Evolutionary conservation across 768 basidiomycete species (phyloP).

Genomic region (Boletus rufocinnamomeus): DNA sequence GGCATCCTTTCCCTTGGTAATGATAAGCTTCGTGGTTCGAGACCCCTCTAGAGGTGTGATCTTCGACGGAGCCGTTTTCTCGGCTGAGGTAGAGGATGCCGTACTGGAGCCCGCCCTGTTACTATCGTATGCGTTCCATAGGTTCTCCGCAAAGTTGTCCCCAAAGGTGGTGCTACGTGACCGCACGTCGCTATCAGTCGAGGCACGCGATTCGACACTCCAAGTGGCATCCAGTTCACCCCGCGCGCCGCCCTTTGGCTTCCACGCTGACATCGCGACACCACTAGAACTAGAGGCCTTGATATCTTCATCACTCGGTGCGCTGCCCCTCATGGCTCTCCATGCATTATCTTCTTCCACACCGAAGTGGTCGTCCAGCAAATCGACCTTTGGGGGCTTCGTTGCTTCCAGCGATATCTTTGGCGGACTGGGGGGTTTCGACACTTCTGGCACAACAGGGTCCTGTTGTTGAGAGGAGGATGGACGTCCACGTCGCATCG

Average conservation of each 20-base stretch:
- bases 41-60: conserved; percentile 33
- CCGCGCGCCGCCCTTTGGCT: conserved; percentile 23
- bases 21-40: conserved; percentile 32
- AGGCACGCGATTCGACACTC: conserved; percentile 35
- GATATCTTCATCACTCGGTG: conserved; percentile 13
- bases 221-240: conserved; percentile 41
- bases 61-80: conserved; percentile 25
- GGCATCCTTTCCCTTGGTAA: conserved; percentile 61
- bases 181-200: conserved; percentile 27
- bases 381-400: conserved; percentile 30
- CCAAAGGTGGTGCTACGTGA: conserved; percentile 49
- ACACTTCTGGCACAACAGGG: conserved; percentile 36
- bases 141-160: conserved; percentile 61
- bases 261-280: conserved; percentile 31
- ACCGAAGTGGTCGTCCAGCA: conserved; percentile 40
- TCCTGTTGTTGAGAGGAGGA: conserved; percentile 38
- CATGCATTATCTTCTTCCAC: conserved; percentile 51
- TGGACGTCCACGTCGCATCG: conserved; percentile 75
- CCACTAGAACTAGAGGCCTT: conserved; percentile 31
- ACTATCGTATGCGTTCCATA: conserved; percentile 55
- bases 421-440: conserved; percentile 28
- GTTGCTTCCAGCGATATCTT: conserved; percentile 16
- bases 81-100: conserved; percentile 7
- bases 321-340: conserved; percentile 40
- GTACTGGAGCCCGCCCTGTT: conserved; percentile 12